Base-by-base conservation (phyloP, 2,329 filamentous ascomycete species). In the Trichoderma arundinaceum region DNA sequence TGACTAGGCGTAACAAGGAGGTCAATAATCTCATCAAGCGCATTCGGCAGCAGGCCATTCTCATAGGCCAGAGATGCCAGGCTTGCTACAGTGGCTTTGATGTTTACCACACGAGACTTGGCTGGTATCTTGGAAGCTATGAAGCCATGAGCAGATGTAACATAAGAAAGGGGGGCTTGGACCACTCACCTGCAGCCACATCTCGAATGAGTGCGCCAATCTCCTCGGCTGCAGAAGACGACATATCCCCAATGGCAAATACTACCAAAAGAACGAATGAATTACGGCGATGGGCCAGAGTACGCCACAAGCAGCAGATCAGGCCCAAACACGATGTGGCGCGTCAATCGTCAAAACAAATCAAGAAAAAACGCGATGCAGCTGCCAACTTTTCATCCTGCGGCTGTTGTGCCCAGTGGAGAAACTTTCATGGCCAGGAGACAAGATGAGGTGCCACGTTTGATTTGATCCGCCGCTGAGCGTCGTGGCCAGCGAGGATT, bases 41-140 rank as follows among this genome's bases (percentile, higher is more conserved):
- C 82, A 44, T 83, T 79, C 7, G 84, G 81, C 46, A 87, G 79
- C 60, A 95, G 81, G 7, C 92, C 92, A 65, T 84, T 80, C 68
- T 90, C 87, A 76, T 91, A 92, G 10, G 87, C 86, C 69, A 86
- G 79, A 5, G 84, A 84, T 53, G 84, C 81, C 64, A 93, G 81
- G 32, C 79, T 84, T 74, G 92, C 87, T 56, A 92, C 83, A 15
- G 86, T 80, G 19, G 85, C 81, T 69, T 89, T 88, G 68, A 92
- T 84, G 72, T 83, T 86, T 52, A 82, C 81, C 38, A 80, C 78
- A 52, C 92, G 86, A 70, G 89, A 85, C 74, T 91, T 93, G 66
- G 89, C 82, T 0, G 90, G 85, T 38, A 85, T 71, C 70, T 82
- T 84, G 19, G 87, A 84, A 22, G 85, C 87, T 89, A 67, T 33